A percentile compares a stretch with the other conserved stretches of the same genome.
phyloP scores from a whole-genome alignment of 176 grass and related monocot genomes.

The Zoysia pacifica region DNA sequence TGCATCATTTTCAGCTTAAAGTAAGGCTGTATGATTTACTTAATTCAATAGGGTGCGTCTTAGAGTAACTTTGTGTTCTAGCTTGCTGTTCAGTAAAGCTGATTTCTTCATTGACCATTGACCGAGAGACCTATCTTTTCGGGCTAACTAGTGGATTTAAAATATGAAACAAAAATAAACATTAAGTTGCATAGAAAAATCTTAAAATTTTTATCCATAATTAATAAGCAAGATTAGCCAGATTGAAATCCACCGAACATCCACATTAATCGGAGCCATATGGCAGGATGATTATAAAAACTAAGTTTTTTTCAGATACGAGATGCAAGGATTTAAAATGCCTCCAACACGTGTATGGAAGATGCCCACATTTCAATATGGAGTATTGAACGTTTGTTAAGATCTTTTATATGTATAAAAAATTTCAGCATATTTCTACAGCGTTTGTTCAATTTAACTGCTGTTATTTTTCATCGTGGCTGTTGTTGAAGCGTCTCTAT shows the following conservation, averaged over 20 bases:
- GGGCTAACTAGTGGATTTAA: not conserved
- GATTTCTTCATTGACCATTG: conserved; percentile 29
- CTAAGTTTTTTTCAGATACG: not conserved
- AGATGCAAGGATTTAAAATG: not conserved
- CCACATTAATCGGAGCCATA: not conserved
- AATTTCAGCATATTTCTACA: too few relatives aligned
- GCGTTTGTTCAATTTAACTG: too few relatives aligned
- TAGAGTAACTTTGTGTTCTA: conserved; percentile 7
- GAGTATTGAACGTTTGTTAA: too few relatives aligned
- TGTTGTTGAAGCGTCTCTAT: too few relatives aligned
- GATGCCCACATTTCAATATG: too few relatives aligned
- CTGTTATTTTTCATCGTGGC: too few relatives aligned
- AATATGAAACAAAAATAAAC: not conserved
- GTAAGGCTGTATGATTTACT: conserved; percentile 5
- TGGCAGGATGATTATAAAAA: not conserved
- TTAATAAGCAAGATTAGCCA: too few relatives aligned
- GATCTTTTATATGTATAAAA: too few relatives aligned
- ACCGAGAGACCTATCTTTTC: not conserved
- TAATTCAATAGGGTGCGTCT: not conserved
- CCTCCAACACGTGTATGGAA: too few relatives aligned
- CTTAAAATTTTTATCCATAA: not conserved
- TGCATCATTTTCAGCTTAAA: conserved; percentile 37
- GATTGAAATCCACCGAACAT: not conserved
- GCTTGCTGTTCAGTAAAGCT: not conserved
- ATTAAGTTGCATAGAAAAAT: not conserved